Evolutionary conservation across 768 basidiomycete genomes (phyloP), one percentile per base, ranked within the genome.

Genomic region (Dendrothele bispora): DNA sequence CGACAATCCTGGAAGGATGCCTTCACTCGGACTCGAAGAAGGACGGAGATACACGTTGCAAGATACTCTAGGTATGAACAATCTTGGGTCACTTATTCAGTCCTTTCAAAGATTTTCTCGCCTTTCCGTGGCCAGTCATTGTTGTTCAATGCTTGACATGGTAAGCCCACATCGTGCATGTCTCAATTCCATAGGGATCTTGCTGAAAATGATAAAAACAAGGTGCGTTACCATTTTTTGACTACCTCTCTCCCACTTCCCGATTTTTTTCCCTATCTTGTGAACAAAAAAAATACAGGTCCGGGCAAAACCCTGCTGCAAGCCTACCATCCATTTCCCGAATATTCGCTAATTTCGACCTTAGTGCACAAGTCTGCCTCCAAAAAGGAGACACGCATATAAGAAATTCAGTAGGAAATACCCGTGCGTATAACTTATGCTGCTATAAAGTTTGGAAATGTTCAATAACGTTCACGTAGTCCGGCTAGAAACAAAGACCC

Each of bases 401-500:
- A 93, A 93, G 66, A 84, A 82, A 57, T 73, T 95, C 15, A 91
- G 91, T 64, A 83, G 83, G 58, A 91, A 85, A 69, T 92, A 79
- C 47, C 95, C 98, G n/a, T n/a, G n/a, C n/a, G n/a, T n/a, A n/a
- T n/a, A n/a, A n/a, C n/a, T n/a, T n/a, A n/a, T n/a, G n/a, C n/a
- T n/a, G n/a, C n/a, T n/a, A n/a, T n/a, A n/a, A n/a, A n/a, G n/a
- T n/a, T n/a, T n/a, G n/a, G n/a, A n/a, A n/a, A n/a, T n/a, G n/a
- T n/a, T n/a, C n/a, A n/a, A n/a, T n/a, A n/a, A n/a, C n/a, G n/a
- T n/a, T n/a, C n/a, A n/a, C n/a, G n/a, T n/a, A n/a, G n/a, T 60
- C 95, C 95, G 0, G 95, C 98, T 75, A 97, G 95, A 74, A 97
- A 95, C 67, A 87, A 86, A 58, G 89, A 88, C 14, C 78, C 84